Evolutionary conservation across 1,139 yeast genomes (phyloP).

Genomic region (Nematodospora anomalae): DNA sequence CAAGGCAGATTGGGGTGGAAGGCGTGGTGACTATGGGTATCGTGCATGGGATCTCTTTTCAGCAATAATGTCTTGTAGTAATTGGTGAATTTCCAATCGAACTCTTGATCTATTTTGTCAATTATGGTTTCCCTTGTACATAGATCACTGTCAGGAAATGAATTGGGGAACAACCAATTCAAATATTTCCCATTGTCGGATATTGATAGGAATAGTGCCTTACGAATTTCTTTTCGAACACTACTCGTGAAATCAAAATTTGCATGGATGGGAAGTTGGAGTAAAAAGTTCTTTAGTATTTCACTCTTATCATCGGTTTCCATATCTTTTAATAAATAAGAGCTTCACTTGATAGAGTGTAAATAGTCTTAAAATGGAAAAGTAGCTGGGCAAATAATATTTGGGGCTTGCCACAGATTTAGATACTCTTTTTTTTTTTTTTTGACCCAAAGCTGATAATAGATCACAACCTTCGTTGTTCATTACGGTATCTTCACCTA

Average conservation of each 20-base stretch:
- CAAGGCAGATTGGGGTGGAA: conserved; percentile 74
- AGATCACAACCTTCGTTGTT: no score
- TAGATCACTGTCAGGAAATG: conserved; percentile 12
- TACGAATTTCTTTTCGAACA: conserved; percentile 44
- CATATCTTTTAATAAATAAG: conserved; percentile 6
- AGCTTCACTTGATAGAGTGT: no score
- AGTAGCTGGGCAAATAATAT: no score
- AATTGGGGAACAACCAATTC: conserved; percentile 50
- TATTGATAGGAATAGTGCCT: conserved; percentile 51
- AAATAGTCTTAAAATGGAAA: no score
- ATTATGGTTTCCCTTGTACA: conserved; percentile 13
- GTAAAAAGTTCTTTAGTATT: conserved; percentile 26
- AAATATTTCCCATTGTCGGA: conserved; percentile 52
- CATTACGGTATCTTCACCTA: no score
- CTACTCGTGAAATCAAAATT: conserved; percentile 36
- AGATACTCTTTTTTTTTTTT: no score
- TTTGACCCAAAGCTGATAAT: no score
- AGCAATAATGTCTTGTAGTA: conserved; percentile 28
- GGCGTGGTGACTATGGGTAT: conserved; percentile 38
- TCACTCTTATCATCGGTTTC: conserved; percentile 8
- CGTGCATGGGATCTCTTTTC: conserved; percentile 22
- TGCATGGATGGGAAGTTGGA: conserved; percentile 33
- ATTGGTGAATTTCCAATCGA: conserved; percentile 36
- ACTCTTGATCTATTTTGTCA: conserved; percentile 32
- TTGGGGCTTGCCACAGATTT: no score